Evolutionary conservation across 2,329 filamentous ascomycete species (phyloP).

Genomic region (Aspergillus quadricinctus): DNA sequence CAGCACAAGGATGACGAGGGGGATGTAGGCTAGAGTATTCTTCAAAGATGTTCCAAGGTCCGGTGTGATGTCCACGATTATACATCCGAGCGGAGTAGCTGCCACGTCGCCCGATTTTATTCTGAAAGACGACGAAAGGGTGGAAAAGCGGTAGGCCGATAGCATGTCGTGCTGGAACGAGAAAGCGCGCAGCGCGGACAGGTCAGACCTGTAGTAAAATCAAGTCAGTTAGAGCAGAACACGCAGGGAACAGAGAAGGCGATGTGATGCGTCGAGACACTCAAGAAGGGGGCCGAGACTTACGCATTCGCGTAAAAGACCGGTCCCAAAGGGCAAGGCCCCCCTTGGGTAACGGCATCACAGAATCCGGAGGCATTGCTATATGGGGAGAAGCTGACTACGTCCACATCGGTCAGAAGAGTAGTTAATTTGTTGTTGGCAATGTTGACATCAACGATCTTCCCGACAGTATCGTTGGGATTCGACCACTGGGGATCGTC

Average conservation of each 20-base stretch:
- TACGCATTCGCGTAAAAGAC: slow-evolving; percentile 59
- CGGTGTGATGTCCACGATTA: slow-evolving; percentile 79
- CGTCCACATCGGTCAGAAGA: slow-evolving; percentile 64
- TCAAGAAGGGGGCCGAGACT: slow-evolving; percentile 15
- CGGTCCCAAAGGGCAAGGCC: slow-evolving; percentile 68
- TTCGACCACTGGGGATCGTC: slow-evolving; percentile 61
- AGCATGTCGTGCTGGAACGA: slow-evolving; percentile 68
- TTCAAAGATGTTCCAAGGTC: slow-evolving; percentile 66
- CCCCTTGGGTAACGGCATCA: slow-evolving; percentile 51
- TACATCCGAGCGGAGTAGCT: slow-evolving; percentile 67
- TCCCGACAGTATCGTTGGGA: slow-evolving; percentile 60
- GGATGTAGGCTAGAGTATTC: slow-evolving; percentile 69
- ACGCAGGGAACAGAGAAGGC: not conserved
- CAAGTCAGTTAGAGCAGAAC: slow-evolving; percentile 1
- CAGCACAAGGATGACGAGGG: slow-evolving; percentile 70
- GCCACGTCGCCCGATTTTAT: slow-evolving; percentile 69
- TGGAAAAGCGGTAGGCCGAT: slow-evolving; percentile 82
- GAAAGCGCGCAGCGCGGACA: slow-evolving; percentile 62
- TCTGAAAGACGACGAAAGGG: slow-evolving; percentile 67
- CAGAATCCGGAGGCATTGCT: slow-evolving; percentile 62
- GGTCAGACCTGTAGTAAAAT: slow-evolving; percentile 38
- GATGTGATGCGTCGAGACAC: not conserved
- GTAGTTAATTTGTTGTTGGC: slow-evolving; percentile 64
- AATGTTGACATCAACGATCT: slow-evolving; percentile 65
- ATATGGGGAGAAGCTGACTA: slow-evolving; percentile 73